Evolutionary conservation across 2,329 filamentous ascomycete genomes (phyloP), one percentile per base, ranked within the genome.

Genomic region (Neurospora sp.): DNA sequence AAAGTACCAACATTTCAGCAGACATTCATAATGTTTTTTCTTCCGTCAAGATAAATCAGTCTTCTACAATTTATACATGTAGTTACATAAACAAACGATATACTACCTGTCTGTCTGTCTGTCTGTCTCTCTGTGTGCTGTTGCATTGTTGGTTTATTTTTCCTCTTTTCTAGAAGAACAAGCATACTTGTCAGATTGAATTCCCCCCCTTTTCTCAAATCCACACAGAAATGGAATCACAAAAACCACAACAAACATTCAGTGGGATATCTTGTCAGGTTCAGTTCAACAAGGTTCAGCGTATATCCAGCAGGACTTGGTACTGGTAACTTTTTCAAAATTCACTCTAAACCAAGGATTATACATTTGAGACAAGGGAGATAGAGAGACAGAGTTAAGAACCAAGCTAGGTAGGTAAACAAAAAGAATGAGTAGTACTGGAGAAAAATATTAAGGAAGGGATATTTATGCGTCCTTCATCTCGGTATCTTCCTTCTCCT

Each of bases 391-490:
- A 33, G 13, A 33, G 4, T 17, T 4, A 4, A 33, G 1, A 58
- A 7, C 23, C n/a, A 68, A 38, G 67, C 39, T 43, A 36, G 39
- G 38, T 40, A 67, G 33, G 33, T 36, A 68, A 13, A 10, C 11
- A 66, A 62, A 40, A 28, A n/a, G 4, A 43, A 39, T 8, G 19
- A 52, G 10, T 17, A 46, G 10, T 17, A 46, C 23, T 38, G 23
- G 42, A 43, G 52, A 28, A 36, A 36, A 7, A 7, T 36, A 36
- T 36, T 36, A 36, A 36, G 33, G 33, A 33, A 33, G 33, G 33
- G 5, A 36, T 36, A 36, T 36, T 66, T 39, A 72, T 68, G 68
- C 70, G n/a, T 70, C 62, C 66, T 67, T 62, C 52, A 62, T 62
- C 52, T 70, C 69, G n/a, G 38, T 46, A 23, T 62, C 52, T 39